Conservation (phyloP, 345 rosid genomes). For the rapeseed (Brassica napus) region DNA sequence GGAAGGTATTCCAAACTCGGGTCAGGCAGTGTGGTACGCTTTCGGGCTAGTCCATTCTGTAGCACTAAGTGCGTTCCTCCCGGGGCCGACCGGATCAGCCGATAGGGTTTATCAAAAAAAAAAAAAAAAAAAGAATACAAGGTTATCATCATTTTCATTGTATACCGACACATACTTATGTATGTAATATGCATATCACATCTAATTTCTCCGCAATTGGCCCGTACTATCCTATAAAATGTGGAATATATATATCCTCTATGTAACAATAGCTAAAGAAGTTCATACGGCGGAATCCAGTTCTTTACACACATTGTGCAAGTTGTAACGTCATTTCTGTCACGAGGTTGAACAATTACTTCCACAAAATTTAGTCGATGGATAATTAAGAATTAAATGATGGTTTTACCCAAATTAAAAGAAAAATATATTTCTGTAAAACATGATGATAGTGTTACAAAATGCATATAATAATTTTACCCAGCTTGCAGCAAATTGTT, state of each 20-base stretch:
- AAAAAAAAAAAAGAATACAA: background rate
- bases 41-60: too few relatives aligned
- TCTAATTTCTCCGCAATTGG: conserved; percentile 18
- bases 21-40: too few relatives aligned
- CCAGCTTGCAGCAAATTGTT: background rate
- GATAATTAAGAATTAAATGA: conserved; percentile 3
- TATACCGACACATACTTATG: conserved; percentile 24
- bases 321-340: background rate
- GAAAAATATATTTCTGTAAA: background rate
- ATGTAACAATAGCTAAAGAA: conserved; percentile 5
- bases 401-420: background rate
- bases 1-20: too few relatives aligned
- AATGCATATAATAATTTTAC: background rate
- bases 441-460: background rate
- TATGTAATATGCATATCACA: conserved; percentile 25
- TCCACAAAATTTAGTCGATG: background rate
- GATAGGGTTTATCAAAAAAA: too few relatives aligned
- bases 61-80: too few relatives aligned
- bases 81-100: too few relatives aligned
- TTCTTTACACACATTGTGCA: conserved; percentile 15
- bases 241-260: conserved; percentile 17
- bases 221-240: conserved; percentile 34
- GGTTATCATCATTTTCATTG: conserved; percentile 24
- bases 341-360: background rate
- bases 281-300: conserved; percentile 18